Evolutionary conservation across 441 rosid species (phyloP), one percentile per base, ranked within the genome.

Genomic region (Adansonia madagascariensis): DNA sequence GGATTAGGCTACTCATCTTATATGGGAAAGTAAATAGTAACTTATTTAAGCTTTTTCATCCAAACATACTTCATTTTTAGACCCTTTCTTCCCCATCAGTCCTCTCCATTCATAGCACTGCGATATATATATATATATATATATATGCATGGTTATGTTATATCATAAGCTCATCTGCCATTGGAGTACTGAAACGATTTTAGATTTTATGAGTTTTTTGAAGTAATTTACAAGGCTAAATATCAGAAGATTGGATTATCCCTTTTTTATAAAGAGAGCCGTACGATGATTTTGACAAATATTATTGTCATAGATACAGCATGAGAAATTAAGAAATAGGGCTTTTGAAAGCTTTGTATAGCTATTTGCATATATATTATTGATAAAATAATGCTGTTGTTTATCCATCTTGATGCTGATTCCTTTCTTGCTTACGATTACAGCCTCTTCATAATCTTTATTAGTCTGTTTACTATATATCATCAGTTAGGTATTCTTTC

Each of bases 391-490:
- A 49, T 24, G 74, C 4, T 50, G 22, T 14, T 70, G 44, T 56
- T 56, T 27, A 50, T 24, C 57, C 14, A 27, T 70, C 74, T 47
- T 72, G 35, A 72, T 72, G 75, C 63, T 56, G 52, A 72, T 72
- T 72, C 75, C 75, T 72, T 72, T 18, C 75, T 73, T 73, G 53
- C 66, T 61, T 27, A 61, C 65, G 43, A 24, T 27, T 24, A 24
- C 41, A 61, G 43, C 44, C 67, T 62, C 67, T 27, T 22, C 55
- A 6, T 69, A 20, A 49, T 49, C 59, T 67, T 67, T 17, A 20
- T 67, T 20, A 20, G 8, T 66, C 70, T 17, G 70, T 43, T 41
- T 65, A 65, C 17, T 52, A 52, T 53, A 31, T 31, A 60, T 24
- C 8, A 31, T 22, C 65, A 60, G 41, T 68, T 68, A 47, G 35